These are phyloP conservation scores for Leccinum angustisporum DNA, from an alignment of 1,284 basidiomycete species.

Conservation along the genomic window DNA sequence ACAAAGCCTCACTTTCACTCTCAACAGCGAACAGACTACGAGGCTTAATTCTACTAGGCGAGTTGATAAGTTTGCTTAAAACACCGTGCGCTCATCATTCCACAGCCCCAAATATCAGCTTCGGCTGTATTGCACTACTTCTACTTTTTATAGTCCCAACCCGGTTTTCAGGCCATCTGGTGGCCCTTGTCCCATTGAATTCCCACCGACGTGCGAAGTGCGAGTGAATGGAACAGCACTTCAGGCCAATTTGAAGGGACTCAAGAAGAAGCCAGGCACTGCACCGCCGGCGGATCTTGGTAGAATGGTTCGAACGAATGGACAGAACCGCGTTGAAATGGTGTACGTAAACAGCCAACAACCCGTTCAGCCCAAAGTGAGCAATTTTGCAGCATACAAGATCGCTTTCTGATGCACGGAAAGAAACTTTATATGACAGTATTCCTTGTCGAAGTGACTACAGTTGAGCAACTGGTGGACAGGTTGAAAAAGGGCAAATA, in stretches of 20 bases:
- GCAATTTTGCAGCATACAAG: conserved; percentile 10
- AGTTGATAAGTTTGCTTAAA: conserved; percentile 7
- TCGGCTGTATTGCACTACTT: conserved; percentile 90
- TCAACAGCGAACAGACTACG: conserved; percentile 60
- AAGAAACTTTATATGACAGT: conserved; percentile 89
- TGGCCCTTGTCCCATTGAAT: conserved; percentile 78
- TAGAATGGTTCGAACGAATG: conserved; percentile 51
- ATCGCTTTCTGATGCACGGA: conserved; percentile 42
- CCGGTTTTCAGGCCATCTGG: conserved; percentile 51
- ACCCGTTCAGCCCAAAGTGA: conserved; percentile 67
- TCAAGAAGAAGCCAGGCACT: conserved; percentile 97
- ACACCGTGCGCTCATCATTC: conserved; percentile 12
- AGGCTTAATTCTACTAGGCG: conserved; percentile 61
- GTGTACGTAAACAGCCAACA: conserved; percentile 90
- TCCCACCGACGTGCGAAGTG: conserved; percentile 89
- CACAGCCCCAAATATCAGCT: conserved; percentile 73
- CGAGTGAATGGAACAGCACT: conserved; percentile 75
- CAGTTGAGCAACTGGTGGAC: conserved; percentile 65
- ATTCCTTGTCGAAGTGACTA: conserved; percentile 76
- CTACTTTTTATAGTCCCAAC: conserved; percentile 67
- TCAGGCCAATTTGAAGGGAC: conserved; percentile 80
- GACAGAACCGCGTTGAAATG: conserved; percentile 76
- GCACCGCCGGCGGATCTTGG: conserved; percentile 88
- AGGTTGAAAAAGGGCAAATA: conserved; percentile 67
- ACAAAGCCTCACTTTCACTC: conserved; percentile 57